Conservation (phyloP, 2,329 filamentous ascomycete species). For the Botrytis elliptica region DNA sequence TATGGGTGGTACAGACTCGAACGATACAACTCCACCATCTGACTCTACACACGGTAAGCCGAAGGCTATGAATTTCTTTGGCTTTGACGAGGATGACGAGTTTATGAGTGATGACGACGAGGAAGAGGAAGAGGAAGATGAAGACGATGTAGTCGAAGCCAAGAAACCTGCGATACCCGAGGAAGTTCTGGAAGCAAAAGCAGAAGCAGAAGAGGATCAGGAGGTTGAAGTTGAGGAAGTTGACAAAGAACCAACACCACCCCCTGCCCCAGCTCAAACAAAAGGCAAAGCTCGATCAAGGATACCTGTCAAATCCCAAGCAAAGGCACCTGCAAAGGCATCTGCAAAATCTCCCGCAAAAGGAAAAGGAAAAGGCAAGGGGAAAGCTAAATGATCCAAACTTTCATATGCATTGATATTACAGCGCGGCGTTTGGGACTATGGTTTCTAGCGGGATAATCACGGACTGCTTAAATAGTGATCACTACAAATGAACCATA, state of each 20-base stretch:
- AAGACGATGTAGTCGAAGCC: slow-evolving; percentile 23
- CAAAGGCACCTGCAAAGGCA: slow-evolving; percentile 25
- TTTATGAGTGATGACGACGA: slow-evolving; percentile 69
- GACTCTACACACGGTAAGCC: slow-evolving; percentile 42
- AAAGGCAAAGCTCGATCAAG: slow-evolving; percentile 37
- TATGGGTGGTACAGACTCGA: slow-evolving; percentile 35
- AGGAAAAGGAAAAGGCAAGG: slow-evolving; percentile 27
- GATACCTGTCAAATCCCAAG: slow-evolving; percentile 37
- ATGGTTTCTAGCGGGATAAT: not conserved
- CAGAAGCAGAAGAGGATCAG: slow-evolving; percentile 24
- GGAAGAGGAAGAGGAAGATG: slow-evolving; percentile 37
- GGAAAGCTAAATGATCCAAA: slow-evolving; percentile 21
- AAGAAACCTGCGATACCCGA: slow-evolving; percentile 41
- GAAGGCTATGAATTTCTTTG: slow-evolving; percentile 58
- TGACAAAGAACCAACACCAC: slow-evolving; percentile 31
- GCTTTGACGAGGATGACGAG: slow-evolving; percentile 77
- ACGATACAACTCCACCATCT: slow-evolving; percentile 50
- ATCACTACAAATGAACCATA: not conserved
- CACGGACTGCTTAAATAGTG: not conserved
- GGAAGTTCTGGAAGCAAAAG: slow-evolving; percentile 40
- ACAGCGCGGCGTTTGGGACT: slow-evolving; percentile 20
- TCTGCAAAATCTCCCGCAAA: slow-evolving; percentile 40
- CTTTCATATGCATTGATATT: not conserved
- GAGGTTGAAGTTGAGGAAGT: slow-evolving; percentile 30
- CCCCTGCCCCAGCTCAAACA: slow-evolving; percentile 21